Percentiles rank a stretch among this genome's conserved stretches.
Conservation (phyloP, 371 early-diverging fungal species). For the Catenaria anguillulae region DNA sequence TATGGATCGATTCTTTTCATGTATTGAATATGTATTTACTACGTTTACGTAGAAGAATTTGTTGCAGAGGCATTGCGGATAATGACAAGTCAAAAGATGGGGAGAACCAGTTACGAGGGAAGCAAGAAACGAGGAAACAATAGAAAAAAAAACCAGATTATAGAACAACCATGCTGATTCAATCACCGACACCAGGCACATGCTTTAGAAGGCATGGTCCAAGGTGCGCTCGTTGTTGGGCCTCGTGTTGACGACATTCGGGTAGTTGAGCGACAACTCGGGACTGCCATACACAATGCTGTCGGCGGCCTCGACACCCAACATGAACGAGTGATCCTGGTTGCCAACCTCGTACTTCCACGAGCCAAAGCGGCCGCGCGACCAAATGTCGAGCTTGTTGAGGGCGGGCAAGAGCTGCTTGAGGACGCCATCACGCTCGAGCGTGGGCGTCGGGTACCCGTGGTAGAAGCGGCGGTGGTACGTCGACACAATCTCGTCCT, state of each 20-base stretch:
- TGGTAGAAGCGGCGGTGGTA: conserved; percentile 17
- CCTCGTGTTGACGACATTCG: conserved; percentile 9
- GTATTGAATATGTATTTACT: no score
- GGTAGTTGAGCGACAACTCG: conserved; percentile 17
- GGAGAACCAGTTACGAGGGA: no score
- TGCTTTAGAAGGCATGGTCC: no score
- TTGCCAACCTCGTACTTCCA: conserved; percentile 23
- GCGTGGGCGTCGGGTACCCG: conserved; percentile 20
- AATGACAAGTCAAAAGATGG: no score
- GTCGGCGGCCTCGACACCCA: conserved; percentile 19
- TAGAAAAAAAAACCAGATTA: no score
- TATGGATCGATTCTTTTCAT: no score
- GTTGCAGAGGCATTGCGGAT: no score
- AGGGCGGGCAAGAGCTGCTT: conserved; percentile 13
- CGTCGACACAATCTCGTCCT: conserved; percentile 16
- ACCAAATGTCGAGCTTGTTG: conserved; percentile 15
- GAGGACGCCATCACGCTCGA: conserved; percentile 16
- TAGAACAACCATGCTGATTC: no score
- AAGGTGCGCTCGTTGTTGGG: conserved; percentile 6
- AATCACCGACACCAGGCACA: no score
- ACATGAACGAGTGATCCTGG: conserved; percentile 23
- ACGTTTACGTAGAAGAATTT: no score
- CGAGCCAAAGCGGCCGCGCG: conserved; percentile 18
- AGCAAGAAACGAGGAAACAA: no score
- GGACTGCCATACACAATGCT: conserved; percentile 16